Conservation (phyloP, 345 rosid species). For the Citrus maxima region DNA sequence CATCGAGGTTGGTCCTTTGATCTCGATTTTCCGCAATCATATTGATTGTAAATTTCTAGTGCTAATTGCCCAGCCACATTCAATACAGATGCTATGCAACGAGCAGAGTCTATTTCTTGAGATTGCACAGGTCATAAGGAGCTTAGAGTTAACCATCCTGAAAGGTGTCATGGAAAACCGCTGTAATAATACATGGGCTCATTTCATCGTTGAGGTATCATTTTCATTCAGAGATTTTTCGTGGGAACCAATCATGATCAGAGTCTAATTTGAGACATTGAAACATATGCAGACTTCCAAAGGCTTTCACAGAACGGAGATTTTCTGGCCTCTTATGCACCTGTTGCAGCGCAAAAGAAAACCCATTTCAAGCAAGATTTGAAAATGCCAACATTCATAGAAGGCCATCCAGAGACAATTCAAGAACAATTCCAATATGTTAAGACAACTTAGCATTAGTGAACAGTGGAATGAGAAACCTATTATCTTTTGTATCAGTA, state of each 20-base stretch:
- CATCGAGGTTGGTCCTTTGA: conserved; percentile 39
- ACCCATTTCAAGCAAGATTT: conserved; percentile 28
- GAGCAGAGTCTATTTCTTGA: conserved; percentile 50
- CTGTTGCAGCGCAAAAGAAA: conserved; percentile 41
- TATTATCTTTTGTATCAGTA: not conserved
- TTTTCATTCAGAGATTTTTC: not conserved
- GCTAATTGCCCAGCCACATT: not conserved
- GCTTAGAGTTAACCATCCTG: conserved; percentile 41
- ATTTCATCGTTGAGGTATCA: conserved; percentile 57
- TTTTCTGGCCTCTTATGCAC: conserved; percentile 76
- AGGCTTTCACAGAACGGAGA: conserved; percentile 59
- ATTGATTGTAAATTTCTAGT: too few species aligned
- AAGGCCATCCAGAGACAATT: not conserved
- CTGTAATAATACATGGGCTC: conserved; percentile 51
- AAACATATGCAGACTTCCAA: conserved; percentile 37
- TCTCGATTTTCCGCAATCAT: not conserved
- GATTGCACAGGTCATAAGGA: conserved; percentile 51
- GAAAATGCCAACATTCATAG: not conserved
- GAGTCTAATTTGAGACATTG: not conserved
- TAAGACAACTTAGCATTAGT: not conserved
- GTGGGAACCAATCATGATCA: not conserved
- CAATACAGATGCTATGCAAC: conserved; percentile 57
- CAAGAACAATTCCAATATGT: not conserved
- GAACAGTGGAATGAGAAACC: not conserved
- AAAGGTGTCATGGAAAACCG: conserved; percentile 44